phyloP scores from a whole-genome alignment of 257 asterid species.

The Fraxinus cuspidata region DNA sequence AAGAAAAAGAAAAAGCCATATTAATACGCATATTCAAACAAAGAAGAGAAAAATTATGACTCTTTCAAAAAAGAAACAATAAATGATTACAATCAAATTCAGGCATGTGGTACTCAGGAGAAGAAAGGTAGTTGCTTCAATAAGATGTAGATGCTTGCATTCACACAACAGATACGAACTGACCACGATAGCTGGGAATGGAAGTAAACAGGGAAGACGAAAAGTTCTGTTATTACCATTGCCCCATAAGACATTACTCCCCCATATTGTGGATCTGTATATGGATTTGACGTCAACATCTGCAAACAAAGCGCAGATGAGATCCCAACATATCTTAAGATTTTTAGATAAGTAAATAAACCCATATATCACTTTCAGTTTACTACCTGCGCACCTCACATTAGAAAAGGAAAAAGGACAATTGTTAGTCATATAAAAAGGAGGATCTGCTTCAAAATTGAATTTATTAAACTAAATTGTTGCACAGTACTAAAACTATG shows the following conservation, averaged over 20 bases:
- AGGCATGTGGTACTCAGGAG: background rate
- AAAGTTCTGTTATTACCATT: constrained; percentile 47
- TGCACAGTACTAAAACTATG: background rate
- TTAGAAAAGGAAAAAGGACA: no score
- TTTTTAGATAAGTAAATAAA: background rate
- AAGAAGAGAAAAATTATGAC: background rate
- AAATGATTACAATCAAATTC: background rate
- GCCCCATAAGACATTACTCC: constrained; percentile 69
- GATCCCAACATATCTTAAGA: background rate
- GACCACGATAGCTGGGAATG: background rate
- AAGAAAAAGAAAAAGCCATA: background rate
- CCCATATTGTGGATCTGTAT: constrained; percentile 63
- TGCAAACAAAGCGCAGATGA: constrained; percentile 32
- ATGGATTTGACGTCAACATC: constrained; percentile 73
- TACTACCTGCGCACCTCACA: background rate
- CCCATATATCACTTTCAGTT: background rate
- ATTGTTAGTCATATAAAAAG: background rate
- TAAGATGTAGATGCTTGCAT: background rate
- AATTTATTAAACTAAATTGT: no score
- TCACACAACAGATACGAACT: background rate
- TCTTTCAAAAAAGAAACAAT: background rate
- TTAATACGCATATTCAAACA: background rate
- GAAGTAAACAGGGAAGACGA: constrained; percentile 11
- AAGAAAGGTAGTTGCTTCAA: background rate
- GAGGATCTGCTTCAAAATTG: background rate